Evolutionary conservation across 176 grass and related monocot genomes (phyloP).

Genomic region (Phoenix dactylifera): DNA sequence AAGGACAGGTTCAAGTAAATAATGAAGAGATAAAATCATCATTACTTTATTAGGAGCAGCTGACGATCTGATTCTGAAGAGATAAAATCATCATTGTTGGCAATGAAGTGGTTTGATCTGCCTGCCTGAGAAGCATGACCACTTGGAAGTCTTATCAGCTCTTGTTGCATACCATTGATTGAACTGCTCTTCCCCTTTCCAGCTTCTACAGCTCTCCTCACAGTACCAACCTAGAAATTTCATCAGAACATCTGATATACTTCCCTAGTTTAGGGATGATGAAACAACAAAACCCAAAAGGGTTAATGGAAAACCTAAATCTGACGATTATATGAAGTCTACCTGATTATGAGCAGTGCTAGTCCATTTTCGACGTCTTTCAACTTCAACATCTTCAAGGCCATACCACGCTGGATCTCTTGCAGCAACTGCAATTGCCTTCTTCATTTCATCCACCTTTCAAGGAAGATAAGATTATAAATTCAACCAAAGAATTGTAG

Average conservation of each 20-base stretch:
- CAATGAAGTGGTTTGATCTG: constrained; percentile 48
- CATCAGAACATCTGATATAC: too few species aligned
- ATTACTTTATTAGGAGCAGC: constrained; percentile 84
- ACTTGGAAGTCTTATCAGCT: constrained; percentile 35
- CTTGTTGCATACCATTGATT: constrained; percentile 35
- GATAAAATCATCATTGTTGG: constrained; percentile 74
- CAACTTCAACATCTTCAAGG: constrained; percentile 68
- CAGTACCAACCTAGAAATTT: constrained; percentile 37
- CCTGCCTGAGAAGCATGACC: constrained; percentile 37
- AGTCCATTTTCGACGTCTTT: constrained; percentile 66
- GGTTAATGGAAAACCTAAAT: neutral
- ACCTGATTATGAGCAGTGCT: constrained; percentile 59
- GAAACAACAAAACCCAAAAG: too few species aligned
- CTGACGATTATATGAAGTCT: neutral
- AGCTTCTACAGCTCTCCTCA: constrained; percentile 62
- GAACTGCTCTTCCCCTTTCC: constrained; percentile 40
- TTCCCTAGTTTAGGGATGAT: too few species aligned
- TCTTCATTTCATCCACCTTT: constrained; percentile 90
- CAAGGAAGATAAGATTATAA: constrained; percentile 13
- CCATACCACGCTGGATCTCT: constrained; percentile 87
- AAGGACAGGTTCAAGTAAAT: too few species aligned
- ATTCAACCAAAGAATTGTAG: constrained; percentile 11
- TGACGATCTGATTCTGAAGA: constrained; percentile 96
- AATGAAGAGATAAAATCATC: neutral
- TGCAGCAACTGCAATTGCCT: constrained; percentile 65